Evolutionary conservation across 192 early-diverging fungal species (phyloP).

Genomic region (Phycomyces nitens): DNA sequence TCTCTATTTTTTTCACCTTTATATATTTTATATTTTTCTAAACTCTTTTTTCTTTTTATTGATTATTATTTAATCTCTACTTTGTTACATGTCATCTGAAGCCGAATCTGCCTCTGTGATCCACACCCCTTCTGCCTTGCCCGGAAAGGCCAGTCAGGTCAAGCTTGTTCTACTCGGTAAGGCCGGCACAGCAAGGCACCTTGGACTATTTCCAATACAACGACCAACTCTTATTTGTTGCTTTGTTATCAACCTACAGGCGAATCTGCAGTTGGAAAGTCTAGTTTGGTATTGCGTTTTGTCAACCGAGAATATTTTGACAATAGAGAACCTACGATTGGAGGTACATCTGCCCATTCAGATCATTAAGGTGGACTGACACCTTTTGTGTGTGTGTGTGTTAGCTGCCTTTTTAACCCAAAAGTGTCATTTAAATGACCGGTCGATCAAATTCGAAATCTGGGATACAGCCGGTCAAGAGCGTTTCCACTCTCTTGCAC

Average conservation of each 20-base stretch:
- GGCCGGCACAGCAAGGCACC: not conserved
- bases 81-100: conserved; percentile 16
- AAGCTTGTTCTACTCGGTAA: conserved; percentile 93
- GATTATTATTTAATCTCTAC: not conserved
- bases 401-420: conserved; percentile 87
- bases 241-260: too few species aligned
- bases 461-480: conserved; percentile 98
- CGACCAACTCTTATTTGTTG: too few species aligned
- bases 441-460: conserved; percentile 78
- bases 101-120: conserved; percentile 3
- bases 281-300: conserved; percentile 91
- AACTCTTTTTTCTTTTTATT: not conserved
- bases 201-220: too few species aligned
- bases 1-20: conserved; percentile 2
- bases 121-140: not conserved
- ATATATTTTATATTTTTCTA: conserved; percentile 1
- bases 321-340: conserved; percentile 98
- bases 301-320: conserved; percentile 93
- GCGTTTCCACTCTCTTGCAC: conserved; percentile 84
- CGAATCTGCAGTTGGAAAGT: conserved; percentile 97
- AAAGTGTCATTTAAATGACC: conserved; percentile 88
- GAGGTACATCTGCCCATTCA: conserved; percentile 44
- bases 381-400: too few species aligned
- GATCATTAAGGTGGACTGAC: not conserved
- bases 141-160: conserved; percentile 85